Base-by-base conservation (phyloP, 2,329 filamentous ascomycete species). In the Amphichorda felina region DNA sequence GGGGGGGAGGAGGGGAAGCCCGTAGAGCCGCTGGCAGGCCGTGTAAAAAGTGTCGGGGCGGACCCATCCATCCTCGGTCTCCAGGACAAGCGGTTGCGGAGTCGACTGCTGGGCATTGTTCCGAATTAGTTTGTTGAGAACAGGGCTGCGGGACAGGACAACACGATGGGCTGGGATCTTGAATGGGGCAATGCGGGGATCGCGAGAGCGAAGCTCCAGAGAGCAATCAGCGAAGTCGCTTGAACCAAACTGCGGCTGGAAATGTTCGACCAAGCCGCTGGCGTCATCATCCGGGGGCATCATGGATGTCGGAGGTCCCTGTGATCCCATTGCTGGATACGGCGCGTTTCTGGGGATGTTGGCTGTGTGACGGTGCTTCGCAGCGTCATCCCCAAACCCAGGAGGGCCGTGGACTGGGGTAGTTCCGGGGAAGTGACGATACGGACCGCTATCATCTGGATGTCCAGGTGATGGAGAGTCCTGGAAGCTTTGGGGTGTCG, bases 401-500 rank as follows among this genome's bases (percentile, higher is more conserved):
- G 43, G 38, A 2, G 40, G 44, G 5, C 58, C 57, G 27, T 57
- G 68, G n/a, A 58, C 56, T 29, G 51, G 55, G 18, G 57, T 59
- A 19, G 26, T 11, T 13, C 19, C 15, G 31, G 18, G 25, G 26
- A 58, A 61, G 40, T 61, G 63, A 18, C 53, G 56, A 36, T 55
- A 59, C 36, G 61, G 50, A 38, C 56, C 59, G 21, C 55, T 59
- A 10, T 69, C 65, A 27, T 65, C 66, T 13, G 56, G 60, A 30
- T 64, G 63, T 5, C 55, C 61, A 2, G 73, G 75, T 25, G 70
- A 64, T 40, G 76, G 74, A 3, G 75, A 78, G 25, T 67, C 73
- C 37, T 75, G 74, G 46, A 74, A 75, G 51, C 72, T 78, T 41
- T 72, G 72, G 4, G 72, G 68, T 2, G 72, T 75, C 2, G 68